phyloP scores from a whole-genome alignment of 805 yeast genomes.

The Kluyveromyces wickerhamii region DNA sequence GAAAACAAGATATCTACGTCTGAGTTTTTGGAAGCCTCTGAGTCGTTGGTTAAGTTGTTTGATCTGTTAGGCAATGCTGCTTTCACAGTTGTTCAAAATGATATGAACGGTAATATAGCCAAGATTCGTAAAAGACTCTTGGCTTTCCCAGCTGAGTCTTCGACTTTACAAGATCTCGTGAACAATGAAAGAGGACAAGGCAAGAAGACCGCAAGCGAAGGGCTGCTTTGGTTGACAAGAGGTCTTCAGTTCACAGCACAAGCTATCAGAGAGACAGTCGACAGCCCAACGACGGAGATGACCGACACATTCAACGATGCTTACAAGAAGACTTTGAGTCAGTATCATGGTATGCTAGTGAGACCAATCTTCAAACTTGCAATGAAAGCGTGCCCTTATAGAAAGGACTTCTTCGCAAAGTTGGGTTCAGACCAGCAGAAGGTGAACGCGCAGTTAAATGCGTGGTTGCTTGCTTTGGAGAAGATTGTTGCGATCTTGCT shows the following conservation, averaged over 20 bases:
- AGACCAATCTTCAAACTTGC: slow-evolving; percentile 88
- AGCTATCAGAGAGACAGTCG: slow-evolving; percentile 75
- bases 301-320: slow-evolving; percentile 74
- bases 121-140: slow-evolving; percentile 63
- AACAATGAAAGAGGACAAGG: slow-evolving; percentile 58
- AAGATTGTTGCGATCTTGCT: slow-evolving; percentile 62
- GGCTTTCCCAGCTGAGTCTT: slow-evolving; percentile 52
- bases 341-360: slow-evolving; percentile 73
- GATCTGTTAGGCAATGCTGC: slow-evolving; percentile 80
- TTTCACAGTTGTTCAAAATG: slow-evolving; percentile 75
- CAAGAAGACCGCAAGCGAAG: slow-evolving; percentile 79
- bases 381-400: slow-evolving; percentile 91
- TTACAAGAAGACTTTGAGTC: slow-evolving; percentile 70
- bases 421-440: slow-evolving; percentile 67
- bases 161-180: slow-evolving; percentile 73
- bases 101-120: slow-evolving; percentile 78
- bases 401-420: slow-evolving; percentile 76
- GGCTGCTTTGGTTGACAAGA: slow-evolving; percentile 76
- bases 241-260: slow-evolving; percentile 88
- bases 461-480: slow-evolving; percentile 74
- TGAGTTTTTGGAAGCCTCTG: slow-evolving; percentile 75
- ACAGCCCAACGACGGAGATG: slow-evolving; percentile 54
- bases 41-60: slow-evolving; percentile 73
- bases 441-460: slow-evolving; percentile 55
- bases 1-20: slow-evolving; percentile 62